These are phyloP conservation scores for Hydnomerulius pinastri DNA, from an alignment of 768 basidiomycete genomes.

Conservation along the genomic window DNA sequence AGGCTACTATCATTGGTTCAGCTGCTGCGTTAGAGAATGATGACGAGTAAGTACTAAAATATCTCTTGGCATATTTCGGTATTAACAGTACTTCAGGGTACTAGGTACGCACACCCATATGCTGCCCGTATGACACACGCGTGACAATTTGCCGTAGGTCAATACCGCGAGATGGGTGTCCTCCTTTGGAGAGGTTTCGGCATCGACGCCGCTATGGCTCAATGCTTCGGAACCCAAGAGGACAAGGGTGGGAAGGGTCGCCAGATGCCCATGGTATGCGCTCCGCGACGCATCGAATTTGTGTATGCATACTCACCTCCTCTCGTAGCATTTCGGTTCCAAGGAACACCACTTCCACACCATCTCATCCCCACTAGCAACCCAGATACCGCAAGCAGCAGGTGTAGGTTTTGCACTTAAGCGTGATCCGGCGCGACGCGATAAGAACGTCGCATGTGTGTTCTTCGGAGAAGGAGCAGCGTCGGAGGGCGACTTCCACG, in stretches of 20 bases:
- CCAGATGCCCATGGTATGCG: constrained; percentile 88
- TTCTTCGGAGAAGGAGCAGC: constrained; percentile 96
- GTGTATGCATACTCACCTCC: constrained; percentile 1
- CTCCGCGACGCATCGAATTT: background rate
- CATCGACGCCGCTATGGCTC: constrained; percentile 81
- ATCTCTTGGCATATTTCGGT: background rate
- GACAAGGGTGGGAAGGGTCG: constrained; percentile 82
- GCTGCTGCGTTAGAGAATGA: constrained; percentile 80
- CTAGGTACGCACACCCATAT: constrained; percentile 49
- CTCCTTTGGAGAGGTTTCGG: constrained; percentile 86
- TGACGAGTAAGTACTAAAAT: constrained; percentile 69
- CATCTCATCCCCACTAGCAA: constrained; percentile 91
- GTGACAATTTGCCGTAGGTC: constrained; percentile 47
- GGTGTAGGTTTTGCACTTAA: constrained; percentile 90
- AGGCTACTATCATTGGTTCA: constrained; percentile 86
- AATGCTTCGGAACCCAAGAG: constrained; percentile 86
- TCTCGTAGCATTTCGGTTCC: constrained; percentile 79
- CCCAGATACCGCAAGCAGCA: constrained; percentile 94
- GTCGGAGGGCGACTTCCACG: constrained; percentile 95
- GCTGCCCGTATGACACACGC: background rate
- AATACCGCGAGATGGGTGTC: constrained; percentile 93
- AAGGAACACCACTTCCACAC: constrained; percentile 85
- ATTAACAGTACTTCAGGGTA: constrained; percentile 49
- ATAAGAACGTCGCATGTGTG: constrained; percentile 78
- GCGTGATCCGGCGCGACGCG: constrained; percentile 67